Evolutionary conservation across 257 asterid species (phyloP), one percentile per base, ranked within the genome.

Genomic region (Nicotiana noctiflora): DNA sequence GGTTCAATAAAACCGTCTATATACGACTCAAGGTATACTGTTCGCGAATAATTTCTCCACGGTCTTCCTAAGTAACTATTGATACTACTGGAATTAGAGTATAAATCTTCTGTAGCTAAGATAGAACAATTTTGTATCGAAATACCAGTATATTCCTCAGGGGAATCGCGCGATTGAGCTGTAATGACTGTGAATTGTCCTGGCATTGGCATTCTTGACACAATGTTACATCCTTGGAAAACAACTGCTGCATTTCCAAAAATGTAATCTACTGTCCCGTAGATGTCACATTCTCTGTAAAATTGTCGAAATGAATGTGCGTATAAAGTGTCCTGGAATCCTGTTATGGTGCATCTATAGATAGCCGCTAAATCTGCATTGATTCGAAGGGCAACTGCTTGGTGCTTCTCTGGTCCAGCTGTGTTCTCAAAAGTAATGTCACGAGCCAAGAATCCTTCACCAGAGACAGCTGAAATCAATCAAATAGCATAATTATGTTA

Each of bases 381-480:
- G 34, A 94, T 75, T 3, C 98, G 96, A 7, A 95, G 94, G 77
- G 99, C 98, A 0, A 89, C 99, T 0, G 99, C 99, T 80, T 95
- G 99, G 82, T 89, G 86, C 86, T 92, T 93, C 82, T 83, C 81
- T 2, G 96, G 92, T 13, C 99, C 98, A 0, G 98, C 99, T 12
- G 92, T 79, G 89, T 95, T 95, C 85, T 90, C 93, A 80, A 95
- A 82, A 0, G 91, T 85, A 70, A 95, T 84, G 89, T 90, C 99
- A 0, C 97, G 94, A 2, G 97, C 99, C 31, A 95, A 86, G 81
- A 93, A 95, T 1, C 99, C 98, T 14, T 89, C 93, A 0, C 96
- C 96, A 0, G 94, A 86, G 6, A 93, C 98, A 1, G 97, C 99
- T 93, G 97, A 32, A 81, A 78, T 34, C 34, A 62, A 77, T 13